Base-by-base conservation (phyloP, 768 basidiomycete species). In the Xerocomus spinulosus region DNA sequence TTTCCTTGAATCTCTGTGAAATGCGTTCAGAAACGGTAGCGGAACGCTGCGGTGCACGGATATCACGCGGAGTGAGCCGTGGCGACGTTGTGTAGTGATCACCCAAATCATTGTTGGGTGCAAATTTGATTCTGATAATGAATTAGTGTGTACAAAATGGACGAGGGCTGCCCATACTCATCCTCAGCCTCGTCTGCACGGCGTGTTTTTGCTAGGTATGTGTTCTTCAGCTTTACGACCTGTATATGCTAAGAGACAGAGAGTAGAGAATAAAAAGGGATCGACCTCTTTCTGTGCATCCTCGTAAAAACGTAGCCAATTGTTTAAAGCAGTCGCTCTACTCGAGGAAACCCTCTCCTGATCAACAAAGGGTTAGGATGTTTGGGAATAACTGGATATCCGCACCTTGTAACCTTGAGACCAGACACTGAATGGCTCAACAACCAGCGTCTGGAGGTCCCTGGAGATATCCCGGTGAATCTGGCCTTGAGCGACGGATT, bases 141-240 rank as follows among this genome's bases (percentile, higher is more conserved):
- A 51, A 30, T 55, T 23, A 62, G 49, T 13, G 30, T 24, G 21
- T 3, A 28, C 9, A 7, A n/a, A 12, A 29, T 23, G 35, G 41
- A 44, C 25, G 36, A 42, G 42, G 32, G 24, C 12, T 13, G 2
- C 5, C 74, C 91, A 59, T 67, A 95, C 93, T 95, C 92, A 63
- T 96, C 93, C 63, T 92, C 92, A 8, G 86, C 85, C 61, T 96
- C 93, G 57, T 96, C 93, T 14, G 93, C 92, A 33, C 80, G 79
- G 45, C 89, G 80, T 0, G 80, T 83, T 67, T 92, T 95, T 26
- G 75, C 67, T 10, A 90, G 65, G 61, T 95, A 95, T 45, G 80
- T 74, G 43, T 83, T 77, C 68, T 88, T 92, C 53, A 92, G 69
- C 67, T 85, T 85, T 35, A 73, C 63, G 5, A 76, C 71, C 75